Conservation (phyloP, 768 basidiomycete species). For the Trametes punicea region DNA sequence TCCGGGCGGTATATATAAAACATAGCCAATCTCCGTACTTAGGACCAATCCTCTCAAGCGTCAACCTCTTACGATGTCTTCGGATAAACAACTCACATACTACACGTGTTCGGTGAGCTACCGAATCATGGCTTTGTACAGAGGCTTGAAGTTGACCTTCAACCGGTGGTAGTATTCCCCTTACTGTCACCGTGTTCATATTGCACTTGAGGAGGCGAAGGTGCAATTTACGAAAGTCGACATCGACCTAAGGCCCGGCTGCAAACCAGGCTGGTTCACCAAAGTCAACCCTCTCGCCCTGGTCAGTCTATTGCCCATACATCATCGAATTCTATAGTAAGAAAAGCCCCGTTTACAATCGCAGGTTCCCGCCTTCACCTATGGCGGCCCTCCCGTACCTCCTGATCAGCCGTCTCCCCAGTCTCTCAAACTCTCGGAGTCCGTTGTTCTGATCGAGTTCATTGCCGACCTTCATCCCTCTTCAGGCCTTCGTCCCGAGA, state of each 20-base stretch:
- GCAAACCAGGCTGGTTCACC: constrained; percentile 69
- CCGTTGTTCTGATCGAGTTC: constrained; percentile 63
- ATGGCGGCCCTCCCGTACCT: constrained; percentile 56
- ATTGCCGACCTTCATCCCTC: constrained; percentile 55
- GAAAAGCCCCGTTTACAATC: neutral
- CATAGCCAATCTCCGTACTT: neutral
- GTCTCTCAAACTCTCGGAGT: constrained; percentile 60
- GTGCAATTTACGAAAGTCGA: constrained; percentile 49
- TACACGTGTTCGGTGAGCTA: constrained; percentile 14
- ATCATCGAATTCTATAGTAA: neutral
- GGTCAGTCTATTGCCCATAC: constrained; percentile 32
- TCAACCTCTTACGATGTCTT: neutral
- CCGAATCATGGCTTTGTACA: too few relatives aligned
- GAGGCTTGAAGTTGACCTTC: neutral
- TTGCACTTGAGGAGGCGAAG: constrained; percentile 60
- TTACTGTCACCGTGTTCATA: constrained; percentile 41
- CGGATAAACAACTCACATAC: constrained; percentile 13
- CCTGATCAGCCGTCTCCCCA: constrained; percentile 56
- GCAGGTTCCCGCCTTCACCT: constrained; percentile 57
- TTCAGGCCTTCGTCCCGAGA: constrained; percentile 47
- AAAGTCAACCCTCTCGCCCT: constrained; percentile 63
- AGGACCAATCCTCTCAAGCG: neutral
- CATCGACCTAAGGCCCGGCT: constrained; percentile 46
- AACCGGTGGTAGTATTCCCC: neutral
- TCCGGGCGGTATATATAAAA: constrained; percentile 7